Conservation (phyloP, 305 asterid genomes). For the Rubia balearica region DNA sequence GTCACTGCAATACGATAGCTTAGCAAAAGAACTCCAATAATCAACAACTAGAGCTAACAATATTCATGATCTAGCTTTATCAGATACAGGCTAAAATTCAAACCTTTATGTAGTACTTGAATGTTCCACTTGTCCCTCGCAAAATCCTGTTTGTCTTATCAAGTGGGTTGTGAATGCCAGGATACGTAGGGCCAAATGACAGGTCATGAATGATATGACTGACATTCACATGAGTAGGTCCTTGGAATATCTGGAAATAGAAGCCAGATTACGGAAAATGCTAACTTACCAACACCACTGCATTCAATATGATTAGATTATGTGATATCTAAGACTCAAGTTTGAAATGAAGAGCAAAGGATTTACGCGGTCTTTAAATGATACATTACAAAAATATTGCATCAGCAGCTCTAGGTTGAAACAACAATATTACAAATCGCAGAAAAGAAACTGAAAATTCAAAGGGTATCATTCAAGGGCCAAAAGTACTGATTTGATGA, state of each 20-base stretch:
- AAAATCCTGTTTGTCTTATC: conserved; percentile 78
- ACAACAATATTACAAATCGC: too few relatives aligned
- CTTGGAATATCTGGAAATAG: conserved; percentile 70
- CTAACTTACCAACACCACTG: not conserved
- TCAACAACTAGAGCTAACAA: not conserved
- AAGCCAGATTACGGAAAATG: conserved; percentile 10
- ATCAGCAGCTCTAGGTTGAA: too few relatives aligned
- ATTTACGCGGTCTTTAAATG: not conserved
- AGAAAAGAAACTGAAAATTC: too few relatives aligned
- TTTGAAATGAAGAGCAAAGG: not conserved
- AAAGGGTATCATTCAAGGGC: too few relatives aligned
- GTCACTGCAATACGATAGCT: not conserved
- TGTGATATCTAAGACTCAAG: not conserved
- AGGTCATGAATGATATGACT: conserved; percentile 90
- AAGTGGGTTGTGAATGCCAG: conserved; percentile 95
- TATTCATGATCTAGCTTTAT: not conserved
- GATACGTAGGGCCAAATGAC: conserved; percentile 95
- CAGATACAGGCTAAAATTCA: conserved; percentile 13
- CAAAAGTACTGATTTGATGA: not conserved
- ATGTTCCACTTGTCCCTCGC: conserved; percentile 87
- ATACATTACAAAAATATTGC: too few relatives aligned
- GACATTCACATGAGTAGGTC: conserved; percentile 84
- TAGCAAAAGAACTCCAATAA: not conserved
- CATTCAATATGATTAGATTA: not conserved
- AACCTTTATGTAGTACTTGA: conserved; percentile 98